Conservation (phyloP, 179 eudicot genomes). For the Silene vulgaris region DNA sequence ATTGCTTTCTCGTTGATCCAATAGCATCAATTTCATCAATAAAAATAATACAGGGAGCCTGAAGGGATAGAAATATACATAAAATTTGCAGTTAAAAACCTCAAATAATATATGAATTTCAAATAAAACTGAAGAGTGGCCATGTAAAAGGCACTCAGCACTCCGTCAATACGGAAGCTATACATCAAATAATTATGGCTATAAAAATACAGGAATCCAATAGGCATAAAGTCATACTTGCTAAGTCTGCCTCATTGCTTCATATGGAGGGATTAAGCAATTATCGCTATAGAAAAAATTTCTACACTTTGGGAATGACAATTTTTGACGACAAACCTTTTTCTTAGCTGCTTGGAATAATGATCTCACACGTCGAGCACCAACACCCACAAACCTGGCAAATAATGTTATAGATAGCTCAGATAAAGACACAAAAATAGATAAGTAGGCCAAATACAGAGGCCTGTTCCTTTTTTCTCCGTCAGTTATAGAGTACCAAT, state of each 20-base stretch:
- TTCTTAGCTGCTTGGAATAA: conserved; percentile 96
- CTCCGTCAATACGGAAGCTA: too few relatives aligned
- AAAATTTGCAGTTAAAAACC: background rate
- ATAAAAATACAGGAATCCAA: too few relatives aligned
- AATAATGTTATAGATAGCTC: background rate
- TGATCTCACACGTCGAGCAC: conserved; percentile 98
- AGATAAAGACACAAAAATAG: background rate
- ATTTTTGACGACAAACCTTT: conserved; percentile 44
- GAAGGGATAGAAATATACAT: conserved; percentile 18
- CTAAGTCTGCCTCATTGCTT: too few relatives aligned
- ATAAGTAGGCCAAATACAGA: background rate
- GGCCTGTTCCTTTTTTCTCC: background rate
- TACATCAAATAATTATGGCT: too few relatives aligned
- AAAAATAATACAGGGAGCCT: conserved; percentile 98
- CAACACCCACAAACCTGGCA: conserved; percentile 94
- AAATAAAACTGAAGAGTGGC: too few relatives aligned
- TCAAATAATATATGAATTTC: background rate
- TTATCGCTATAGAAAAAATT: background rate
- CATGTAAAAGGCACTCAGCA: too few relatives aligned
- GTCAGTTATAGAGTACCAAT: background rate
- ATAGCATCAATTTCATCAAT: conserved; percentile 97
- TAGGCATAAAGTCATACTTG: too few relatives aligned
- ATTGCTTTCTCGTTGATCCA: conserved; percentile 91
- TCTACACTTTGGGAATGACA: background rate
- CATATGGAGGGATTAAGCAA: background rate